phyloP scores from a whole-genome alignment of 2,329 filamentous ascomycete genomes.

The Aureobasidium vineae region DNA sequence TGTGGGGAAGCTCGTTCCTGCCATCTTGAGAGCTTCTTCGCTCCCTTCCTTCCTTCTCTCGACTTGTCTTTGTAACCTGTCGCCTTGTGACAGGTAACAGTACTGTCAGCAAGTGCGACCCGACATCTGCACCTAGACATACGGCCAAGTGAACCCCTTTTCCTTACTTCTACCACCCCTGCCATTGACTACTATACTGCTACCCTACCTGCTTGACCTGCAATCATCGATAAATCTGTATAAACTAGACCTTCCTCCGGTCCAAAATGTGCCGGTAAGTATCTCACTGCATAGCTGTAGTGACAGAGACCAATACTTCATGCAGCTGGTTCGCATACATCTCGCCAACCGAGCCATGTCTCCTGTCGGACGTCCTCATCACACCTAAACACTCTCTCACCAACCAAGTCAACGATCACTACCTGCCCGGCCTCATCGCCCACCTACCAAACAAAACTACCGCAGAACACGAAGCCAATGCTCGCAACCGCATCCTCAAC shows the following conservation, averaged over 20 bases:
- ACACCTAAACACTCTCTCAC: conserved; percentile 45
- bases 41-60: not conserved
- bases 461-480: conserved; percentile 47
- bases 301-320: conserved; percentile 34
- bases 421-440: conserved; percentile 53
- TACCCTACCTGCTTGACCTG: conserved; percentile 30
- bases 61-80: not conserved
- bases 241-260: not conserved
- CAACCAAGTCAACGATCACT: conserved; percentile 54
- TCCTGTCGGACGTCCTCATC: conserved; percentile 56
- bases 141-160: not conserved
- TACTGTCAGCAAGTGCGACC: not conserved
- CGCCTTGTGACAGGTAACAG: not conserved
- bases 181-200: conserved; percentile 31
- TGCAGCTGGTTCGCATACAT: conserved; percentile 58
- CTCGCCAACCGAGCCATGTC: conserved; percentile 52
- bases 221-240: not conserved
- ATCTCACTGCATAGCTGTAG: not conserved
- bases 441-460: conserved; percentile 40
- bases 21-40: not conserved
- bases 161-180: not conserved
- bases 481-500: conserved; percentile 55
- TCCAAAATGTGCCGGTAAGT: conserved; percentile 38
- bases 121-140: not conserved
- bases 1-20: conserved; percentile 13